Evolutionary conservation across 192 early-diverging fungal species (phyloP).

Genomic region (Chytriomyces sp.): DNA sequence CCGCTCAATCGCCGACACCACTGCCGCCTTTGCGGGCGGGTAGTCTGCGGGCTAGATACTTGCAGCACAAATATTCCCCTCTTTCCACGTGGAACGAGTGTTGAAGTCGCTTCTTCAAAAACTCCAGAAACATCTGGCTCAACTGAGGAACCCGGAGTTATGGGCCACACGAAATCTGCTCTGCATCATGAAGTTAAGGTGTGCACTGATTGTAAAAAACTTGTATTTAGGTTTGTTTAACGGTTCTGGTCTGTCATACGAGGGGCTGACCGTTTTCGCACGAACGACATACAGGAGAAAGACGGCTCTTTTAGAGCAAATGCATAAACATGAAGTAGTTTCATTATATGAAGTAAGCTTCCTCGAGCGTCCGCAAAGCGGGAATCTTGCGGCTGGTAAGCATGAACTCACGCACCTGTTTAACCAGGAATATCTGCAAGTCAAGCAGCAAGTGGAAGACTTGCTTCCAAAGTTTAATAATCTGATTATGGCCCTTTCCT

Average conservation of each 20-base stretch:
- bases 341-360: constrained; percentile 16
- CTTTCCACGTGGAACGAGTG: neutral
- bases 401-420: no score
- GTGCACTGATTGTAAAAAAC: constrained; percentile 41
- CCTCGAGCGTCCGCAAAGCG: neutral
- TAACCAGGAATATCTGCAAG: neutral
- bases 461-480: constrained; percentile 49
- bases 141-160: no score
- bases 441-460: constrained; percentile 35
- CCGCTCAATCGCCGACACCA: constrained; percentile 50
- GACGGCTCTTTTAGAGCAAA: neutral
- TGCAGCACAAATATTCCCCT: constrained; percentile 30
- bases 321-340: constrained; percentile 16
- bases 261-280: neutral
- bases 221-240: constrained; percentile 35
- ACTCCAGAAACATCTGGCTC: neutral
- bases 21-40: constrained; percentile 55
- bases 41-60: constrained; percentile 44
- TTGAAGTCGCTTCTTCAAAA: no score
- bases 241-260: neutral
- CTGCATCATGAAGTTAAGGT: constrained; percentile 26
- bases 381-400: neutral
- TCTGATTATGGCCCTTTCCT: constrained; percentile 37
- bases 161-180: neutral
- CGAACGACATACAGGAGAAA: constrained; percentile 1